These are phyloP conservation scores for Adansonia madagascariensis DNA, from an alignment of 441 rosid genomes.

Conservation along the genomic window DNA sequence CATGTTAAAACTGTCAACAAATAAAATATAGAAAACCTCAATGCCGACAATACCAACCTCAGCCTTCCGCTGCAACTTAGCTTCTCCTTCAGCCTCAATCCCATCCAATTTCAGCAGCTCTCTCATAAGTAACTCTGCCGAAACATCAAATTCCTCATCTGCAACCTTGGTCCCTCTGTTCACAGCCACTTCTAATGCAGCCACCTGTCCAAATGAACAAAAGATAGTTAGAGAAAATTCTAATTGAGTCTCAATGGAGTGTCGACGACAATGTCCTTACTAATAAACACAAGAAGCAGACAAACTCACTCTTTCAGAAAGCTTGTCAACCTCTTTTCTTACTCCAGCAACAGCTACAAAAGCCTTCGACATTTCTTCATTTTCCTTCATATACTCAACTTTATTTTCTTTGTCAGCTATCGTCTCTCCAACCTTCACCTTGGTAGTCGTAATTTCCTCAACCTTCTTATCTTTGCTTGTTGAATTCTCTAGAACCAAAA, in stretches of 20 bases:
- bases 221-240: background rate
- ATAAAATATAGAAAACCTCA: background rate
- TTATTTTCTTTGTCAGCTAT: background rate
- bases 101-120: slow-evolving; percentile 82
- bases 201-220: slow-evolving; percentile 45
- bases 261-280: background rate
- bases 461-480: slow-evolving; percentile 30
- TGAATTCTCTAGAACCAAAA: slow-evolving; percentile 40
- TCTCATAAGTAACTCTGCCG: slow-evolving; percentile 88
- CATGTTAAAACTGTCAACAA: background rate
- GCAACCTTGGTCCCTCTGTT: slow-evolving; percentile 66
- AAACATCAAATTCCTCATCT: slow-evolving; percentile 56
- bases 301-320: slow-evolving; percentile 67
- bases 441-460: slow-evolving; percentile 33
- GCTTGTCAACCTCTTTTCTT: slow-evolving; percentile 62
- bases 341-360: slow-evolving; percentile 53
- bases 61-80: slow-evolving; percentile 71
- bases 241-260: background rate
- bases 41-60: slow-evolving; percentile 59
- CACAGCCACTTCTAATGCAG: slow-evolving; percentile 67
- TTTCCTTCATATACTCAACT: slow-evolving; percentile 27
- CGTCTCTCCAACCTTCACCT: slow-evolving; percentile 38
- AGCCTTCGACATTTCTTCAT: slow-evolving; percentile 55
- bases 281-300: background rate
- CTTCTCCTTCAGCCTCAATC: slow-evolving; percentile 87